phyloP scores from a whole-genome alignment of 805 yeast species.

The Metschnikowia colocasiae region DNA sequence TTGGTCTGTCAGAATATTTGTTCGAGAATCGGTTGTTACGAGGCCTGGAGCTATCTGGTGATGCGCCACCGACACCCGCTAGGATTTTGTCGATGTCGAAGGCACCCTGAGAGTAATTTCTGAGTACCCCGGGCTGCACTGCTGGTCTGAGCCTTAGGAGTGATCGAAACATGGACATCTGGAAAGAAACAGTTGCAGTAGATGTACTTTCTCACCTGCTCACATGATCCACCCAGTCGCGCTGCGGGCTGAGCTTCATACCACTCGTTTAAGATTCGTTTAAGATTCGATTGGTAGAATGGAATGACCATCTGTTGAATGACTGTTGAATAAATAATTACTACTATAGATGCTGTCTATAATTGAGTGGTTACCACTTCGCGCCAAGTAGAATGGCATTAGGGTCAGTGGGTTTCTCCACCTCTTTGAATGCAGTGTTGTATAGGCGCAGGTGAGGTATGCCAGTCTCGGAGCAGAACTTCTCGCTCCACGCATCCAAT shows the following conservation, averaged over 20 bases:
- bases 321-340: neutral
- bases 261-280: too few species aligned
- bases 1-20: neutral
- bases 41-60: neutral
- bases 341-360: neutral
- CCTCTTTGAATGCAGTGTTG: slow-evolving; percentile 46
- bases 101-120: neutral
- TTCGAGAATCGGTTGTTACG: slow-evolving; percentile 1
- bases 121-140: neutral
- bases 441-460: slow-evolving; percentile 37
- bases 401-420: slow-evolving; percentile 51
- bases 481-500: slow-evolving; percentile 31
- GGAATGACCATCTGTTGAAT: too few species aligned
- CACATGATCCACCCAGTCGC: neutral
- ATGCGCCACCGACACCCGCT: neutral
- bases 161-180: neutral
- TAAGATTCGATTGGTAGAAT: too few species aligned
- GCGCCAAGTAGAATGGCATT: slow-evolving; percentile 48
- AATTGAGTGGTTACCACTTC: slow-evolving; percentile 43
- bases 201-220: neutral
- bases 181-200: neutral
- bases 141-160: neutral
- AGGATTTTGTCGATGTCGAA: neutral
- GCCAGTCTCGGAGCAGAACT: slow-evolving; percentile 29
- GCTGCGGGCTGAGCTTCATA: neutral